Conservation (phyloP, 345 rosid genomes). For the Firmiana major region DNA sequence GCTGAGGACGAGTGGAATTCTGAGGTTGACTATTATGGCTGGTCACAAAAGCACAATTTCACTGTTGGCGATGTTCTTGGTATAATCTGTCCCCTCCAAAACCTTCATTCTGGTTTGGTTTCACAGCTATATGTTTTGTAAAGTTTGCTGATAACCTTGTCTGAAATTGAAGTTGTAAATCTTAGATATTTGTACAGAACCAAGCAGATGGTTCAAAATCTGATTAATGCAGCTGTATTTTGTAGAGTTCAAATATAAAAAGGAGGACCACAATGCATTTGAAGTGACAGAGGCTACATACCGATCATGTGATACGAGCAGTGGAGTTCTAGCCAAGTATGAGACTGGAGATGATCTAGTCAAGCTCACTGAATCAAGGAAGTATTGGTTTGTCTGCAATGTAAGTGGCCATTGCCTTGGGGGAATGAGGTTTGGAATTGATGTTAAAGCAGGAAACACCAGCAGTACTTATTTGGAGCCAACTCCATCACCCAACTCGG, state of each 20-base stretch:
- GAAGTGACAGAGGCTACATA: constrained; percentile 40
- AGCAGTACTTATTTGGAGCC: constrained; percentile 4
- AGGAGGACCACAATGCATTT: constrained; percentile 42
- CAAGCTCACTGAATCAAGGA: constrained; percentile 29
- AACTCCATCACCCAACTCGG: constrained; percentile 13
- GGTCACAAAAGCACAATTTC: constrained; percentile 46
- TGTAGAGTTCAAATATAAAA: constrained; percentile 45
- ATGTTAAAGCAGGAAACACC: constrained; percentile 16
- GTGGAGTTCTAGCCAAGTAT: constrained; percentile 40
- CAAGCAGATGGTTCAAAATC: not conserved
- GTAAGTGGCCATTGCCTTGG: constrained; percentile 52
- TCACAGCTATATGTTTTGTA: not conserved
- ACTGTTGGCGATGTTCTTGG: constrained; percentile 51
- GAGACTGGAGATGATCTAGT: constrained; percentile 45
- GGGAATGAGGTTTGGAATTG: constrained; percentile 49
- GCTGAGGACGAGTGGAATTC: constrained; percentile 37
- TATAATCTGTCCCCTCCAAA: constrained; percentile 1
- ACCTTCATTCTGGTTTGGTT: not conserved
- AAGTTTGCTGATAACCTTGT: not conserved
- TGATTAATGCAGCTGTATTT: not conserved
- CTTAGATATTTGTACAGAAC: not conserved
- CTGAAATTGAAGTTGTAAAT: not conserved
- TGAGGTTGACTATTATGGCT: constrained; percentile 28
- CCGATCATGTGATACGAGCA: constrained; percentile 41
- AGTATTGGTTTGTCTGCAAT: constrained; percentile 52